Base-by-base conservation (phyloP, 2,329 filamentous ascomycete species). In the Ophiostoma fasciatum region DNA sequence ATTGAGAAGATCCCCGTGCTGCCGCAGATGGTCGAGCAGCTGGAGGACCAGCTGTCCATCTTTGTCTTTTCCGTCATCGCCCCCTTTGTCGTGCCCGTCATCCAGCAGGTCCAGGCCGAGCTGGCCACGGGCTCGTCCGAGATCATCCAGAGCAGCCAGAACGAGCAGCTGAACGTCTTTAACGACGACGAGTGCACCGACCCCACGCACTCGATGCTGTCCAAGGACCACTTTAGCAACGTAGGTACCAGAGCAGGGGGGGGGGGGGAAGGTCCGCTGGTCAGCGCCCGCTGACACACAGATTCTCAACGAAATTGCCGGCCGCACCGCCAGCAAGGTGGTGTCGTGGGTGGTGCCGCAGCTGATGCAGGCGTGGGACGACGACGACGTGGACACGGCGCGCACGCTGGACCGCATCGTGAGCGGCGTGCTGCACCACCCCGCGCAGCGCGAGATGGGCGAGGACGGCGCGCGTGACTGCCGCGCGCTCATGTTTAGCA, bases 211-310 rank as follows among this genome's bases (percentile, higher is more conserved):
- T 92, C 83, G 15, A 94, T 94, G 87, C 64, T 94, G 35, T 85
- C 84, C 40, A 94, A 94, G 62, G 87, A 94, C 50, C 87, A 94
- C 58, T 94, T 94, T 56, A 82, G 79, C 44, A 92, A 92, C 51
- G 65, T 79, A 54, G 58, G 65, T 48, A 10, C n/a, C n/a, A n/a
- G n/a, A n/a, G n/a, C n/a, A n/a, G n/a, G 15, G 27, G 19, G 14
- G n/a, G 25, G n/a, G 10, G 25, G 25, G 25, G n/a, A 11, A 13
- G 25, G 11, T 34, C 49, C 37, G 11, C n/a, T n/a, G n/a, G n/a
- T n/a, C n/a, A n/a, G n/a, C n/a, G n/a, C n/a, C n/a, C n/a, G n/a
- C n/a, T n/a, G n/a, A n/a, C n/a, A n/a, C n/a, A n/a, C 14, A 42
- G 36, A 46, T 87, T 22, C 68, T 94, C 41, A 94, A 94, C 53